Base-by-base conservation (phyloP, 2,329 filamentous ascomycete species). In the Talaromyces funiculosus region DNA sequence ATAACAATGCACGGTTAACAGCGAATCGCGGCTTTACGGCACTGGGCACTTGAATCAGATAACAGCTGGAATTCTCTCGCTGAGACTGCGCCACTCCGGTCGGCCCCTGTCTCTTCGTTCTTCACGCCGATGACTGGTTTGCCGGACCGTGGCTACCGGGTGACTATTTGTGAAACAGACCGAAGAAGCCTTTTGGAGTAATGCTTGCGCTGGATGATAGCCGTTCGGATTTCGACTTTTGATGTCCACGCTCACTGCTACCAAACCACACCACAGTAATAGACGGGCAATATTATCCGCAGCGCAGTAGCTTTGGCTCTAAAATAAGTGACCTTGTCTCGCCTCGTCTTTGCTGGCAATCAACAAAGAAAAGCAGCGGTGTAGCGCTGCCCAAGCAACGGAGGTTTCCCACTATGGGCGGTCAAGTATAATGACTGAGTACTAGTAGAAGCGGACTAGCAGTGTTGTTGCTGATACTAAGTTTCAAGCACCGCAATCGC, bases 311-410 rank as follows among this genome's bases (percentile, higher is more conserved):
- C 24, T 26, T 54, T 18, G 33, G 40, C 51, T 14, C 49, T 16
- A 29, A 47, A 47, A 29, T 26, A 47, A 47, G 43, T 22, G 49
- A 35, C 49, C n/a, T 38, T 40, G 51, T 54, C 35, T 54, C 29
- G 33, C 54, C 40, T 45, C 40, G 54, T 57, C 18, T 33, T 35
- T 57, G 54, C 33, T 26, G 35, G 24, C 51, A 10, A 38, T 20
- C 26, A 24, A 54, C 56, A 42, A 29, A 35, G 26, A 20, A n/a
- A 59, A 59, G 57, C 57, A 59, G 57, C 57, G 57, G 57, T 59
- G 57, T 33, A 37, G 45, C 51, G 57, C 57, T 59, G 35, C 47
- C 57, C 57, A 53, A 59, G 57, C 57, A 59, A 59, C 57, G 35
- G 35, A 38, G 26, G 42, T 29, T 20, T 51, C 22, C 51, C 51